phyloP scores from a whole-genome alignment of 306 rosid genomes.

The Acacia crassicarpa region DNA sequence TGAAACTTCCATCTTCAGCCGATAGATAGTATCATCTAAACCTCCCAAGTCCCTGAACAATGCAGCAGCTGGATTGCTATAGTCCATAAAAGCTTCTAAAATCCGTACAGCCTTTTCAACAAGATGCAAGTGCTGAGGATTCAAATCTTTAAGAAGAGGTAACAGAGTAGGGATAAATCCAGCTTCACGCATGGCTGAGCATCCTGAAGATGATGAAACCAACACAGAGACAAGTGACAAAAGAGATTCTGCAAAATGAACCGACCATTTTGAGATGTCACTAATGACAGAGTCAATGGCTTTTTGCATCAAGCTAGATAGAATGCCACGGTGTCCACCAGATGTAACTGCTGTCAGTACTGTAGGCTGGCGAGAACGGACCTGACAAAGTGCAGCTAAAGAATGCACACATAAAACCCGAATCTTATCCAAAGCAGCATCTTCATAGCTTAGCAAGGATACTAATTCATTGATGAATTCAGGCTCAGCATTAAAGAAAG shows the following conservation, averaged over 20 bases:
- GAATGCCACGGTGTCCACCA: conserved; percentile 97
- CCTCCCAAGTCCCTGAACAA: conserved; percentile 98
- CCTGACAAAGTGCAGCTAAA: conserved; percentile 93
- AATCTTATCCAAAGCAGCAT: conserved; percentile 76
- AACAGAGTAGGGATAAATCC: conserved; percentile 95
- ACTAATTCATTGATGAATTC: conserved; percentile 95
- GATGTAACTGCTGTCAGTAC: conserved; percentile 89
- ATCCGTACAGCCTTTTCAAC: conserved; percentile 92
- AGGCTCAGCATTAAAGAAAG: conserved; percentile 94
- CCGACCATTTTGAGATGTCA: conserved; percentile 75
- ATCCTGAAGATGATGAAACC: conserved; percentile 95
- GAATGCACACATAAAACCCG: conserved; percentile 81
- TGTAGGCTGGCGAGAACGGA: conserved; percentile 80
- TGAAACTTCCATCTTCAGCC: conserved; percentile 84
- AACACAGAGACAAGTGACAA: conserved; percentile 85
- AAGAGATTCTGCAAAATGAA: conserved; percentile 87
- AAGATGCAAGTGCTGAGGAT: conserved; percentile 92
- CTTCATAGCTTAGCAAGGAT: conserved; percentile 81
- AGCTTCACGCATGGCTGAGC: conserved; percentile 95
- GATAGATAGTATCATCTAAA: conserved; percentile 87
- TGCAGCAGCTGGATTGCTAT: conserved; percentile 94
- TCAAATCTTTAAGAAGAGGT: conserved; percentile 88
- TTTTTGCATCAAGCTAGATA: conserved; percentile 94
- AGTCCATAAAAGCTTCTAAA: conserved; percentile 97
- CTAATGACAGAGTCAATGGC: conserved; percentile 74